Base-by-base conservation (phyloP, 371 early-diverging fungal species). In the Smittium culicis region DNA sequence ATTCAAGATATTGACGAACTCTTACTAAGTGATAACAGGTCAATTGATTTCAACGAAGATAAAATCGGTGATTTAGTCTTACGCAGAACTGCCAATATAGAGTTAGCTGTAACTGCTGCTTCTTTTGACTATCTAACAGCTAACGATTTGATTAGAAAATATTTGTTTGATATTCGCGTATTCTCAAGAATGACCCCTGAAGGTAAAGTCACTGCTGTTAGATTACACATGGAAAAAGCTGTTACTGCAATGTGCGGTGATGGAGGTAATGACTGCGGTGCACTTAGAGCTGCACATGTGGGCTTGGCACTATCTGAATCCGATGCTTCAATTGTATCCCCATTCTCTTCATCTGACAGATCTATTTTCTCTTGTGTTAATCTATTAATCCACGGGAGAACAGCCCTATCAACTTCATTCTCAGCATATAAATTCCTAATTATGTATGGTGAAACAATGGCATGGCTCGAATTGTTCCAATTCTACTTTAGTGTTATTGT, bases 221-320 rank as follows among this genome's bases (percentile, higher is more conserved):
- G 83, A 30, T 71, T 86, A 5, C 81, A 83, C 68, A 82, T 82
- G 82, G 76, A 77, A 34, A 71, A 70, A n/a, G 74, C 75, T 16
- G 72, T 84, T 54, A 83, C 82, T 1, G 91, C 84, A 65, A 91
- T 92, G 90, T 90, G 90, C 72, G 96, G 96, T 63, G 96, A 96
- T 73, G 96, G 96, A 57, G 93, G 88, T 32, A 96, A 96, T 74
- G 96, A 96, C 76, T 89, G 90, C 69, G 94, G 92, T 60, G 96
- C 95, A 16, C 77, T 96, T 45, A 86, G 88, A 65, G 88, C 87
- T 58, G 88, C 94, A 24, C 91, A 93, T 73, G 92, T 90, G n/a
- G 94, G 96, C 57, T 70, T 96, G 28, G 89, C 94, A n/a, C 75
- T 96, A 14, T 87, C 89, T 2, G 84, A 83, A 58, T 78, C 84